These are phyloP conservation scores for Fusarium floridanum DNA, from an alignment of 2,329 filamentous ascomycete genomes.

Conservation along the genomic window DNA sequence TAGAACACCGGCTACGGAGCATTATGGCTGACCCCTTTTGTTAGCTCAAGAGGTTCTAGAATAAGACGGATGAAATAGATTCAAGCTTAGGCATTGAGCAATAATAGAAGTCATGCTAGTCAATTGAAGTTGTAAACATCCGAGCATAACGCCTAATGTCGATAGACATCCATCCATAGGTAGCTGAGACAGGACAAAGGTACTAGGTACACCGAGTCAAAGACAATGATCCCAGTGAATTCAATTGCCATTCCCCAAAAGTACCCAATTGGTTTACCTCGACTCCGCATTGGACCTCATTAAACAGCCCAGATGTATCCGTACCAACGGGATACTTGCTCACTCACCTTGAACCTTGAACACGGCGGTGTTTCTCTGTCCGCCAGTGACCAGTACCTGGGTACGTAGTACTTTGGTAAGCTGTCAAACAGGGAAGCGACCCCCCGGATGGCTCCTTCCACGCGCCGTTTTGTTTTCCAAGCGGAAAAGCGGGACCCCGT, in stretches of 20 bases:
- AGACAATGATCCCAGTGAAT: background rate
- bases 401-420: background rate
- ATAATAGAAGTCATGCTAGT: background rate
- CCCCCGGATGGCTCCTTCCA: conserved; percentile 7
- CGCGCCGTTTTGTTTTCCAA: conserved; percentile 30
- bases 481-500: conserved; percentile 28
- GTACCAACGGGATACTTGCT: background rate
- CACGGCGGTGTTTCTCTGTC: background rate
- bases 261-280: background rate
- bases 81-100: background rate
- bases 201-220: background rate
- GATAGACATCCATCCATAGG: background rate
- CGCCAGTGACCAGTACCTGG: background rate
- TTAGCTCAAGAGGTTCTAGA: background rate
- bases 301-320: background rate
- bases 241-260: background rate
- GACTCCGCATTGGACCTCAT: background rate
- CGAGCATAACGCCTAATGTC: background rate
- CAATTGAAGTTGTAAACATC: background rate
- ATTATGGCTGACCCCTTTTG: background rate
- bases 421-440: conserved; percentile 21
- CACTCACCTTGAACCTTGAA: background rate
- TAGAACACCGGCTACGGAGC: background rate
- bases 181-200: background rate
- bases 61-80: background rate